Base-by-base conservation (phyloP, 176 grass and related monocot species). In the Typha latifolia region DNA sequence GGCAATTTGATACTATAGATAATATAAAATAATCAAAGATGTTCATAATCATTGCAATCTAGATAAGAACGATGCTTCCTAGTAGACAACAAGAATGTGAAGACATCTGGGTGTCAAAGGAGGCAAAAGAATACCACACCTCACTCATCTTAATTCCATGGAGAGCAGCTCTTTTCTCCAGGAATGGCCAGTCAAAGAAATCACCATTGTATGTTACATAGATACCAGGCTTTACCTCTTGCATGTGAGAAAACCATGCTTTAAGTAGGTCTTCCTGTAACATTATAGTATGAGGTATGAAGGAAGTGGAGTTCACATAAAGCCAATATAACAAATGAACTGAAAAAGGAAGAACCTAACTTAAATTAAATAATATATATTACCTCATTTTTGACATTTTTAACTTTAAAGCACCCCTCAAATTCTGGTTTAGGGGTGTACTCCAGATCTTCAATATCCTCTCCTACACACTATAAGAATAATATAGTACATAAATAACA, bases 121-220 rank as follows among this genome's bases (percentile, higher is more conserved):
- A 51, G 53, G 62, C 2, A 75, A 71, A 75, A 47, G 13, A 64
- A 71, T 43, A 59, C 29, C 62, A 26, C 62, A 92, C 93, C 78
- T 97, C 88, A 59, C 65, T 88, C 93, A 97, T 91, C 70, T 80
- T 86, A 69, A 97, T 82, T 14, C 93, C 93, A 75, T 92, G 85
- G 65, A 86, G 85, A 68, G 85, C 80, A 78, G 93, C 93, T 80
- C 93, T 83, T 82, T 92, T 97, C 76, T 97, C 93, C 68, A 97
- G 65, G 80, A 97, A 97, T 64, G 93, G 93, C 93, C 93, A 97
- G 51, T 97, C 88, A 82, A 97, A 97, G 69, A 97, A 92, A 83
- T 92, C 93, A 62, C 93, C 88, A 14, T 97, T 97, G 55, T 97
- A 97, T n/a, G 93, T 92, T 72, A 97, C 93, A 82, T 92, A 97